Evolutionary conservation across 169 alveolate species (phyloP).

Genomic region (Besnoitia besnoiti): DNA sequence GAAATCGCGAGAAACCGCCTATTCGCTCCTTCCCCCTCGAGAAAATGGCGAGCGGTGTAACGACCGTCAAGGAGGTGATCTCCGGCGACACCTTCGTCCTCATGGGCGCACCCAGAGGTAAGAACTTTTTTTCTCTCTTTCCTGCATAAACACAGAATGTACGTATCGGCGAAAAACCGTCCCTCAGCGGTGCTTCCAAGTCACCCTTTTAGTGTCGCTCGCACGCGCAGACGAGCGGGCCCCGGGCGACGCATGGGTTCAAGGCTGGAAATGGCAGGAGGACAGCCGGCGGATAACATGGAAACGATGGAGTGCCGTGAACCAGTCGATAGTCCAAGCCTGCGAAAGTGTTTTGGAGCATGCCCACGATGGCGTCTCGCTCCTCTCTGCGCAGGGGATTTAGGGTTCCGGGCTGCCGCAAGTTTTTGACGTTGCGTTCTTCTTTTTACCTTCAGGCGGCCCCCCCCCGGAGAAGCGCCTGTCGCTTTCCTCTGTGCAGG

Average conservation of each 20-base stretch:
- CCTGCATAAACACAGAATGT: background rate
- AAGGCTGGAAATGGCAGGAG: no score
- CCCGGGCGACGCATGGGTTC: no score
- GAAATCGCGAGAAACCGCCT: background rate
- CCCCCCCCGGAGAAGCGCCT: conserved; percentile 64
- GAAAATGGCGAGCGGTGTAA: conserved; percentile 49
- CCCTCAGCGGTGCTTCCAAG: no score
- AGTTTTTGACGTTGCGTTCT: background rate
- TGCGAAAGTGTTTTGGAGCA: background rate
- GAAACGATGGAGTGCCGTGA: no score
- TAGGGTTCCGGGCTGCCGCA: background rate
- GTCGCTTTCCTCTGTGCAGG: conserved; percentile 37
- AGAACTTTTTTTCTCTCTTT: background rate
- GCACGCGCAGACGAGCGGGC: no score
- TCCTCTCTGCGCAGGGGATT: no score
- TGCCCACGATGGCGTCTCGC: background rate
- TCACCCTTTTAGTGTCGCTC: no score
- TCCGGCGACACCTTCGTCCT: conserved; percentile 67
- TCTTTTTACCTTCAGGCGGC: conserved; percentile 43
- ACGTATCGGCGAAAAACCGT: background rate
- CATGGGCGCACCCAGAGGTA: conserved; percentile 63
- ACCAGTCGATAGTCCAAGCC: no score
- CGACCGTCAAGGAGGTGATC: conserved; percentile 66
- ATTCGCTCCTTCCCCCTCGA: background rate
- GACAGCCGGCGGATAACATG: no score